Conservation (phyloP, 768 basidiomycete species). For the Hirschioporus abietinus region DNA sequence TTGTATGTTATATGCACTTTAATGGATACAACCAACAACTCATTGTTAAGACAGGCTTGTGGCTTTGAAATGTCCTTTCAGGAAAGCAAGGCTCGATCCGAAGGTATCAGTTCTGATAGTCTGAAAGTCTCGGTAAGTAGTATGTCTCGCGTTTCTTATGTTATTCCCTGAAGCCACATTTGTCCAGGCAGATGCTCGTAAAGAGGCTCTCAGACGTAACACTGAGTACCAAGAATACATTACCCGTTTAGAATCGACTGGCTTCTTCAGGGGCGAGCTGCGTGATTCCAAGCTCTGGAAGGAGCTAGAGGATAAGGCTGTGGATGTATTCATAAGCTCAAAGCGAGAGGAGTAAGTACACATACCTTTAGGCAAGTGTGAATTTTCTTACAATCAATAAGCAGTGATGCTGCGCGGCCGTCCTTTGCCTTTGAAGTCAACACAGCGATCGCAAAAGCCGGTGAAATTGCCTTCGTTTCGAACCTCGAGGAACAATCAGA, state of each 20-base stretch:
- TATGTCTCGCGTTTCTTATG: background rate
- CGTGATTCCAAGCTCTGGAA: slow-evolving; percentile 79
- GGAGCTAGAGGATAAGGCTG: slow-evolving; percentile 65
- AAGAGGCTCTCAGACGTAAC: slow-evolving; percentile 62
- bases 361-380: background rate
- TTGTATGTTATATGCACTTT: slow-evolving; percentile 41
- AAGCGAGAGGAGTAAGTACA: slow-evolving; percentile 61
- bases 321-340: slow-evolving; percentile 54
- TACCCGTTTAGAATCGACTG: slow-evolving; percentile 51
- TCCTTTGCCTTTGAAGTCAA: slow-evolving; percentile 77
- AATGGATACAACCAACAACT: background rate
- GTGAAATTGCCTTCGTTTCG: slow-evolving; percentile 21
- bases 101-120: slow-evolving; percentile 38
- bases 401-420: slow-evolving; percentile 54
- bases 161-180: background rate
- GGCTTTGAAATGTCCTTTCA: slow-evolving; percentile 97
- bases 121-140: slow-evolving; percentile 3
- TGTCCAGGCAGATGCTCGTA: slow-evolving; percentile 54
- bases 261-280: slow-evolving; percentile 76
- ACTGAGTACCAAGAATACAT: slow-evolving; percentile 70
- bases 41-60: slow-evolving; percentile 55
- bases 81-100: slow-evolving; percentile 62
- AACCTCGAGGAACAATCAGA: slow-evolving; percentile 63
- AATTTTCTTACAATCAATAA: slow-evolving; percentile 5
- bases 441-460: slow-evolving; percentile 45